Evolutionary conservation across 2,329 filamentous ascomycete species (phyloP).

Genomic region (Aspergillus sojae): DNA sequence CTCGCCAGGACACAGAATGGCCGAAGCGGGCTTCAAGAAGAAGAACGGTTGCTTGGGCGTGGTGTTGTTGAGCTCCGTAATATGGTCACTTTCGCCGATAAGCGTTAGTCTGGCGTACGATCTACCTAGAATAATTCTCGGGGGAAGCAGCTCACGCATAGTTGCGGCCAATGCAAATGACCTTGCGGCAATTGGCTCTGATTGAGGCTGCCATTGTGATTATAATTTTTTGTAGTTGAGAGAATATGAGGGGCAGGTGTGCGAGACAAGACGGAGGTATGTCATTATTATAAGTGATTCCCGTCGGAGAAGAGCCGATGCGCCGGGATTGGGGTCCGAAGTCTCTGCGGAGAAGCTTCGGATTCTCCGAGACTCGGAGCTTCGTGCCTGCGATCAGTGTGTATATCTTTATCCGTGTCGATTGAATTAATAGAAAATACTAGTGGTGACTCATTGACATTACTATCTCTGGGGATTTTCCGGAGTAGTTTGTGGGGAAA

Average conservation of each 20-base stretch:
- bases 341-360: conserved; percentile 29
- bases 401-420: not conserved
- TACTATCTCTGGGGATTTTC: not conserved
- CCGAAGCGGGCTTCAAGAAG: conserved; percentile 92
- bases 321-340: conserved; percentile 24
- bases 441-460: not conserved
- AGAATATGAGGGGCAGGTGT: conserved; percentile 1
- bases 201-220: conserved; percentile 45
- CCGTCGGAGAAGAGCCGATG: conserved; percentile 15
- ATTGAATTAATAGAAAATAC: not conserved
- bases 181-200: conserved; percentile 64
- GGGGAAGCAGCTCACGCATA: conserved; percentile 71
- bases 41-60: conserved; percentile 96
- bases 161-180: conserved; percentile 93
- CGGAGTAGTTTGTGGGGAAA: not conserved
- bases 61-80: conserved; percentile 84
- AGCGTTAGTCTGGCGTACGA: conserved; percentile 4
- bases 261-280: conserved; percentile 6
- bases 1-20: conserved; percentile 76
- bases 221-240: not conserved
- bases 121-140: not conserved
- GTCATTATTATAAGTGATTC: not conserved
- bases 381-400: not conserved
- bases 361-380: conserved; percentile 26
- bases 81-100: conserved; percentile 73